phyloP scores from a whole-genome alignment of 805 yeast genomes.

The Cyberlindnera mycetangii region DNA sequence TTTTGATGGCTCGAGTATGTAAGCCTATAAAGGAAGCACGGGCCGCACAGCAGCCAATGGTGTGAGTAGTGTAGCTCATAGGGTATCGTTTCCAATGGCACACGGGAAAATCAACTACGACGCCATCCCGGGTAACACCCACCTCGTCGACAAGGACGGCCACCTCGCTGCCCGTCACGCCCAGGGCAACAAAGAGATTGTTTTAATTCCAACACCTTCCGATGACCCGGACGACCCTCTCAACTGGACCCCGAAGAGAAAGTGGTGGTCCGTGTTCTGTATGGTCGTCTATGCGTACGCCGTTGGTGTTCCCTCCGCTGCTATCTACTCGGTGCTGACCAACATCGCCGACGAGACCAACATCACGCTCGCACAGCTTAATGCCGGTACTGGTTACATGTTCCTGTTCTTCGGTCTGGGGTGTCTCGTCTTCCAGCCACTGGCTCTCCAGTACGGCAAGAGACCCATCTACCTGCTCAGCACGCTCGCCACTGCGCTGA shows the following conservation, averaged over 20 bases:
- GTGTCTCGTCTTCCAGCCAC: conserved; percentile 48
- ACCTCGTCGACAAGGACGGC: conserved; percentile 44
- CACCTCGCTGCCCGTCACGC: conserved; percentile 31
- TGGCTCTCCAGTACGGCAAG: conserved; percentile 46
- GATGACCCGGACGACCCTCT: conserved; percentile 68
- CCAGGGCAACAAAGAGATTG: conserved; percentile 35
- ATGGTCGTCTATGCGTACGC: conserved; percentile 41
- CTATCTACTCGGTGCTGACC: conserved; percentile 41
- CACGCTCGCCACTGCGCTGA: conserved; percentile 36
- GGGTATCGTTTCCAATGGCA: neutral
- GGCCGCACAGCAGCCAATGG: neutral
- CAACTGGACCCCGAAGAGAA: conserved; percentile 53
- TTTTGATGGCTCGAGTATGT: too few relatives aligned
- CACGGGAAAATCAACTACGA: conserved; percentile 26
- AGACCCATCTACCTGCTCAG: conserved; percentile 42
- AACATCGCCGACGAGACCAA: conserved; percentile 35
- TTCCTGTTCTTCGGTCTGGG: conserved; percentile 51
- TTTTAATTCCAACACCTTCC: conserved; percentile 63
- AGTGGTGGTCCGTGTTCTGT: conserved; percentile 44
- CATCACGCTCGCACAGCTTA: conserved; percentile 38
- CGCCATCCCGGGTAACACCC: conserved; percentile 51
- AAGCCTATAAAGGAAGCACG: neutral
- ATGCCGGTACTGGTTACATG: conserved; percentile 47
- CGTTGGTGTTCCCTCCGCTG: conserved; percentile 47
- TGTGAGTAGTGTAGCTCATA: neutral